Conservation (phyloP, 148 eudicot genomes). For the Rhododendron williamsianum region DNA sequence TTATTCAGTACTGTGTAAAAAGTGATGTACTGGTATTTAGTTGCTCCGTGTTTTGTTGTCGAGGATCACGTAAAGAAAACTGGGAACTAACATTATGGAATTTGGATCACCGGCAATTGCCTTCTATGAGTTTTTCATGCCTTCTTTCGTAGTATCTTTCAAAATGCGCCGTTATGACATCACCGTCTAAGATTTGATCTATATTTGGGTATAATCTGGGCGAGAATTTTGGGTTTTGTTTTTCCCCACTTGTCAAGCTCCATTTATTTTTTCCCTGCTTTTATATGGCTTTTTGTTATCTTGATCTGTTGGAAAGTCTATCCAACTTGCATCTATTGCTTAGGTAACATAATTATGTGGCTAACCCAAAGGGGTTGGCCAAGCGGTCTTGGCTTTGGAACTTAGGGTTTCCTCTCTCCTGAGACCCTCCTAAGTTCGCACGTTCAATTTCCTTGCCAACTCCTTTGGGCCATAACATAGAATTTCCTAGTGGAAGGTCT, state of each 20-base stretch:
- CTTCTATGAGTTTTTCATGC: background rate
- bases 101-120: background rate
- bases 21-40: background rate
- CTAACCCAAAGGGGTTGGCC: background rate
- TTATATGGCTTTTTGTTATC: background rate
- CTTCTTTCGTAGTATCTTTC: background rate
- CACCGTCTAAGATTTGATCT: background rate
- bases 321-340: background rate
- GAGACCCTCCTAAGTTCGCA: too few relatives aligned
- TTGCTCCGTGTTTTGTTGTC: background rate
- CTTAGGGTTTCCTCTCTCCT: too few relatives aligned
- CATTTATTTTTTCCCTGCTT: too few relatives aligned
- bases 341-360: background rate
- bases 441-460: too few relatives aligned
- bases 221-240: background rate
- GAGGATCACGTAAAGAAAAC: background rate
- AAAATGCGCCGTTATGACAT: background rate
- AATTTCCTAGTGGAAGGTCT: too few relatives aligned
- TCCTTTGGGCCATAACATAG: too few relatives aligned
- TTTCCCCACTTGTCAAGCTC: background rate
- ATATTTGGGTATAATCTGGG: background rate
- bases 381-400: too few relatives aligned
- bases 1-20: background rate
- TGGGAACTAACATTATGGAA: background rate
- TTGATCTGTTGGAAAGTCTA: background rate